Evolutionary conservation across 768 basidiomycete species (phyloP).

Genomic region (Mycena sanguinolenta): DNA sequence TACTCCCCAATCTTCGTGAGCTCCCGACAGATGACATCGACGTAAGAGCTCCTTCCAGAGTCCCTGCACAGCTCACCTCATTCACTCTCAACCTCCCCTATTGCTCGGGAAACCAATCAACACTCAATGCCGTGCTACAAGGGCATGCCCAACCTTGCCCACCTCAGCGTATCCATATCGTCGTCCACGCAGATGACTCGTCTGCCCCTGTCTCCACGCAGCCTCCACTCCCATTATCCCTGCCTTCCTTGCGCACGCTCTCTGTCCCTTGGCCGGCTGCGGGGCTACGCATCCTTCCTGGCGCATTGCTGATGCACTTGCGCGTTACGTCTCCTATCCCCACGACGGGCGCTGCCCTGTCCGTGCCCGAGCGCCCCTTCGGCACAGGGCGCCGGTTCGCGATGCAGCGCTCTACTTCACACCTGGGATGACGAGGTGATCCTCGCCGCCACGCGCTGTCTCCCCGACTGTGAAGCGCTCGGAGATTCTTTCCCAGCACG

Average conservation of each 20-base stretch:
- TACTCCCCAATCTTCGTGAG: conserved; percentile 16
- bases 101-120: conserved; percentile 16
- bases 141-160: conserved; percentile 4
- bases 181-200: too few species aligned
- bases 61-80: conserved; percentile 14
- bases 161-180: not conserved
- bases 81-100: conserved; percentile 6
- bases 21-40: conserved; percentile 16
- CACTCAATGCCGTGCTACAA: conserved; percentile 16
- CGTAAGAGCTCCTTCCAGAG: conserved; percentile 15
- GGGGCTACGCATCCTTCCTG: conserved; percentile 1
- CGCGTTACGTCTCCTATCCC: conserved; percentile 2
- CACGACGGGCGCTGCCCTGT: conserved; percentile 18
- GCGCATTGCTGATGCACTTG: conserved; percentile 16
- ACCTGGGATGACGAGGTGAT: conserved; percentile 33
- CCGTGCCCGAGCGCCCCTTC: conserved; percentile 18
- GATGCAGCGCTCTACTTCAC: conserved; percentile 5
- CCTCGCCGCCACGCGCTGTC: conserved; percentile 27
- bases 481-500: conserved; percentile 22
- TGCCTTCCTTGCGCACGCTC: conserved; percentile 17
- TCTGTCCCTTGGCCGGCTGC: conserved; percentile 28
- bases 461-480: conserved; percentile 17
- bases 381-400: not conserved
- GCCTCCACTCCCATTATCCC: conserved; percentile 7
- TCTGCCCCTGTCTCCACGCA: conserved; percentile 8